Conservation (phyloP, 352 stramenopile species). For the Peronospora farinosa region DNA sequence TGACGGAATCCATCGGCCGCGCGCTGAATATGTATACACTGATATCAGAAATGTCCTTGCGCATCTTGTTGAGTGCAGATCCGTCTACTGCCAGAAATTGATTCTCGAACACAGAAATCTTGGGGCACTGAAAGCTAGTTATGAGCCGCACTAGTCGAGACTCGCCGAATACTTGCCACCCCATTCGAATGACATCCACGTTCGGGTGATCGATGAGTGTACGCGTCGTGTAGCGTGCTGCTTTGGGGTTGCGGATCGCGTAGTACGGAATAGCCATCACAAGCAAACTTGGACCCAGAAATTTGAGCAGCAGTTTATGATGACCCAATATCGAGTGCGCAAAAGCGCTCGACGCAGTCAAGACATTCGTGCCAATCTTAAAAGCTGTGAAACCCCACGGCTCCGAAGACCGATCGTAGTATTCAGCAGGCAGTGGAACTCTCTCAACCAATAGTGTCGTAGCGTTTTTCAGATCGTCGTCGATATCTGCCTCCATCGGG, state of each 20-base stretch:
- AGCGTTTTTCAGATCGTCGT: slow-evolving; percentile 83
- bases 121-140: slow-evolving; percentile 55
- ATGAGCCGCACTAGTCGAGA: slow-evolving; percentile 64
- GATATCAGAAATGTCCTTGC: slow-evolving; percentile 46
- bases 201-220: slow-evolving; percentile 77
- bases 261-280: slow-evolving; percentile 80
- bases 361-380: slow-evolving; percentile 75
- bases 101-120: slow-evolving; percentile 56
- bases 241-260: slow-evolving; percentile 62
- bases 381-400: slow-evolving; percentile 72
- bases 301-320: slow-evolving; percentile 52
- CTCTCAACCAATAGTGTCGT: slow-evolving; percentile 72
- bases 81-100: slow-evolving; percentile 56
- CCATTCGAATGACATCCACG: slow-evolving; percentile 81
- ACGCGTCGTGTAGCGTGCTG: slow-evolving; percentile 63
- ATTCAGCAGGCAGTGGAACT: slow-evolving; percentile 75
- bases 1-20: slow-evolving; percentile 53
- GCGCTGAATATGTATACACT: slow-evolving; percentile 68
- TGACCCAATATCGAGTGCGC: slow-evolving; percentile 61
- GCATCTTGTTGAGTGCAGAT: slow-evolving; percentile 26
- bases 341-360: slow-evolving; percentile 73
- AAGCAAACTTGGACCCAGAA: slow-evolving; percentile 54
- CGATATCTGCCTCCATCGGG: slow-evolving; percentile 81
- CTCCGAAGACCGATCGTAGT: slow-evolving; percentile 80
- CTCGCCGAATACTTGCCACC: slow-evolving; percentile 79